Evolutionary conservation across 225 moss, liverwort and hornwort species (phyloP).

Genomic region (Physcomitrellopsis africana): DNA sequence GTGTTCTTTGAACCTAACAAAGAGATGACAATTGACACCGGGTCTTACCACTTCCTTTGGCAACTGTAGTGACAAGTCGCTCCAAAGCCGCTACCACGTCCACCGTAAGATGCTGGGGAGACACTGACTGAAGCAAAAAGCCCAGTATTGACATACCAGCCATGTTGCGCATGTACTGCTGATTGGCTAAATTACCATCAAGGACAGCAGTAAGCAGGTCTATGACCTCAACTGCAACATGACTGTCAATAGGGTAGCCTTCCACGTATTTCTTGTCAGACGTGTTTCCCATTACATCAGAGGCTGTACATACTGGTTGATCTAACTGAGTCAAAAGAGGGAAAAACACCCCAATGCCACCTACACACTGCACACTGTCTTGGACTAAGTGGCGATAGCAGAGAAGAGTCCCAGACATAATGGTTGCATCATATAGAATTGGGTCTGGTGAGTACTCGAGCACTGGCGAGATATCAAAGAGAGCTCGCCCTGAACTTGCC

Average conservation of each 20-base stretch:
- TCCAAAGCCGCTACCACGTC: constrained; percentile 75
- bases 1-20: constrained; percentile 17
- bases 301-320: constrained; percentile 58
- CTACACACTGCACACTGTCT: constrained; percentile 87
- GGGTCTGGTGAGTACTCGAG: constrained; percentile 70
- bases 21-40: constrained; percentile 26
- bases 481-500: constrained; percentile 78
- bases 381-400: constrained; percentile 83
- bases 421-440: constrained; percentile 64
- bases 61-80: constrained; percentile 74
- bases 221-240: constrained; percentile 81
- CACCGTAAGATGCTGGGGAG: constrained; percentile 78
- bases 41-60: constrained; percentile 62
- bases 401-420: constrained; percentile 73
- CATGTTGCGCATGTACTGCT: constrained; percentile 78
- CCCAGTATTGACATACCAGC: constrained; percentile 77
- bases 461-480: constrained; percentile 76
- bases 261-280: constrained; percentile 42
- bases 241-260: constrained; percentile 59
- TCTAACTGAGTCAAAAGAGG: constrained; percentile 81
- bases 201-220: constrained; percentile 77
- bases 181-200: constrained; percentile 71
- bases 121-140: constrained; percentile 78
- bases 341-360: constrained; percentile 88
- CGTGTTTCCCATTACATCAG: constrained; percentile 31